Base-by-base conservation (phyloP, 176 grass and related monocot species). In the Phyllostachys edulis region DNA sequence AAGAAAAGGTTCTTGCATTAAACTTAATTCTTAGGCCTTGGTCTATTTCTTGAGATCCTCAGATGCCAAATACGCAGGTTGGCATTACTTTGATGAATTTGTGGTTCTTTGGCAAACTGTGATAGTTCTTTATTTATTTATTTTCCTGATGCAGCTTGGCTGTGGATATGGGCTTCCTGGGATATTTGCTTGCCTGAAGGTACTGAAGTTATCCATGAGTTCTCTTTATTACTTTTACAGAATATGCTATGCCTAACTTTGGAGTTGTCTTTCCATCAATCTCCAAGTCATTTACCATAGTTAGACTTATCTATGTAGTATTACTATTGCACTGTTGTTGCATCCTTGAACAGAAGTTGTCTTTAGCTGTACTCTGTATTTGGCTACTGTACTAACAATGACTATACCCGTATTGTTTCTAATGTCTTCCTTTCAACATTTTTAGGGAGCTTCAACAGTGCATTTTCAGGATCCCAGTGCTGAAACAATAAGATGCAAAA, bases 381-480 rank as follows among this genome's bases (percentile, higher is more conserved):
- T 72, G 59, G 46, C 27, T 70, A 32, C 8, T 32, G 32, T 39
- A 32, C 44, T 59, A 77, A 77, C 61, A 50, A 24, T 69, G 51
- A 39, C 18, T 40, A 29, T 29, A 40, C 11, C 23, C 13, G 13
- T 83, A 62, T 54, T 6, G 3, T 83, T 59, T 20, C 23, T 75
- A 34, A 72, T 23, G 55, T 49, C 67, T 89, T 77, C 20, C 14
- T 78, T 83, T 51, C 40, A 20, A 71, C 66, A 20, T 82, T 78
- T 47, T 40, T 77, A 95, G 93, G 90, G 93, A 62, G 93, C 93
- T 79, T 85, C 90, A 27, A 90, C 85, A 73, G 93, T 92, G 17
- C 93, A 95, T 84, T 95, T 92, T 80, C 90, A 95, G 79, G 90
- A 95, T 83, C 69, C 86, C 4, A 95, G 72, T 78, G 93, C 93